Percentiles rank a stretch among this genome's conserved stretches.
These are phyloP conservation scores for Trypanosoma mega DNA, from an alignment of 208 protist genomes.

Conservation along the genomic window DNA sequence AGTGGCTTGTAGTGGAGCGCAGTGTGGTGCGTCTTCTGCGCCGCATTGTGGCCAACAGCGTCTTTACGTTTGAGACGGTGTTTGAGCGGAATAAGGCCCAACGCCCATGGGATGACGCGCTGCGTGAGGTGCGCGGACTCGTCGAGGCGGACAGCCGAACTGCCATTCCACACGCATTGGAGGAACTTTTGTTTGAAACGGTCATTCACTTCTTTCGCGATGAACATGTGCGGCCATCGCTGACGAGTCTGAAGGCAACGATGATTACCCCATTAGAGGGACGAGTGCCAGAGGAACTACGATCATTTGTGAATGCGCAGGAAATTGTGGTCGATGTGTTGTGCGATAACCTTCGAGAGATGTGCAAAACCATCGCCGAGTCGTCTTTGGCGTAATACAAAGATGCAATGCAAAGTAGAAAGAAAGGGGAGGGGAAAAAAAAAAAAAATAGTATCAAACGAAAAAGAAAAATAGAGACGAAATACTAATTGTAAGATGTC, in stretches of 20 bases:
- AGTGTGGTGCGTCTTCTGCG: slow-evolving; percentile 3
- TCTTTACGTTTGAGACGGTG: slow-evolving; percentile 26
- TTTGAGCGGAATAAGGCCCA: slow-evolving; percentile 23
- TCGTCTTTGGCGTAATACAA: background rate
- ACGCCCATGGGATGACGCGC: slow-evolving; percentile 17
- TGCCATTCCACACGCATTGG: background rate
- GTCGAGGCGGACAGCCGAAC: slow-evolving; percentile 11
- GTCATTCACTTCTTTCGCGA: slow-evolving; percentile 15
- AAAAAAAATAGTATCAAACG: background rate
- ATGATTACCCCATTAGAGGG: slow-evolving; percentile 18
- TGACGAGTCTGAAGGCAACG: background rate
- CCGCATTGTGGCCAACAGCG: slow-evolving; percentile 10
- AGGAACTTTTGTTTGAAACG: slow-evolving; percentile 6
- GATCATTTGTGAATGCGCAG: slow-evolving; percentile 10
- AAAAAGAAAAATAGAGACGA: background rate
- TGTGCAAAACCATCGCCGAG: slow-evolving; percentile 7
- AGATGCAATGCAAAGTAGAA: background rate
- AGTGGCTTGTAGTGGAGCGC: slow-evolving; percentile 11
- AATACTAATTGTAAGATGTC: too few species aligned
- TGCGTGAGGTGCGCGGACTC: slow-evolving; percentile 15
- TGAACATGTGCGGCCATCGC: slow-evolving; percentile 7
- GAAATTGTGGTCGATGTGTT: slow-evolving; percentile 18
- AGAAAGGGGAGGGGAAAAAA: background rate
- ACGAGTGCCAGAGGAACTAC: slow-evolving; percentile 8
- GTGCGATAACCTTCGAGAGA: background rate